Evolutionary conservation across 2,329 filamentous ascomycete genomes (phyloP), one percentile per base, ranked within the genome.

Genomic region (Trichophyton schoenleinii): DNA sequence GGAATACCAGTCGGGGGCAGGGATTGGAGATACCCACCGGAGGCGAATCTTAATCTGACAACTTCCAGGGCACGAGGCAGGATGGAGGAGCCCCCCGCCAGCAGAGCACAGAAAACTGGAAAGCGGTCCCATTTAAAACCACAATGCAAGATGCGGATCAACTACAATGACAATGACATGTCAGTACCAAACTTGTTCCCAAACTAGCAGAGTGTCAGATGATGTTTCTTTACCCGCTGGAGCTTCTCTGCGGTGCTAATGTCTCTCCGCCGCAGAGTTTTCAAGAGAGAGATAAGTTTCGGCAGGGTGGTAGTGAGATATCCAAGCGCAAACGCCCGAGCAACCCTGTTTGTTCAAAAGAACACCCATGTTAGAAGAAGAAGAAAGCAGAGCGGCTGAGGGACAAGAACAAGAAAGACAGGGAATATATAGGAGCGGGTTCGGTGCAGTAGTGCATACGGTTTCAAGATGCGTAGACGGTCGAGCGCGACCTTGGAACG

Each of bases 81-180:
- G 58, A 79, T 61, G 15, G 78, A 80, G 59, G 80, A 80, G 22
- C 80, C 79, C 44, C 78, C 80, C 18, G 81, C 73, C 15, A 82
- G 70, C 25, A 76, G 66, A 49, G 75, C 81, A 67, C 80, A 82
- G 63, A 79, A 81, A 2, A 79, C 72, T 38, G 80, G 78, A 64
- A 83, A 81, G 58, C 76, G 75, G 66, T 80, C 74, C 46, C 75
- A 65, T 42, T 73, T 74, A 41, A 78, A 66, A 28, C 76, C 71
- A 63, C 70, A 68, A 42, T 68, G 70, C 36, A 80, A 66, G 57
- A 76, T 70, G 42, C 66, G 68, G 52, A 65, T 64, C 53, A 79
- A 63, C 78, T 80, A 38, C 11, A 38, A 4, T 34, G 31, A 7
- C 13, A 38, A 13, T 38, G 34, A 38, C 34, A 31, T 38, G 34